Evolutionary conservation across 371 early-diverging fungal genomes (phyloP).

Genomic region (Smittium culicis): DNA sequence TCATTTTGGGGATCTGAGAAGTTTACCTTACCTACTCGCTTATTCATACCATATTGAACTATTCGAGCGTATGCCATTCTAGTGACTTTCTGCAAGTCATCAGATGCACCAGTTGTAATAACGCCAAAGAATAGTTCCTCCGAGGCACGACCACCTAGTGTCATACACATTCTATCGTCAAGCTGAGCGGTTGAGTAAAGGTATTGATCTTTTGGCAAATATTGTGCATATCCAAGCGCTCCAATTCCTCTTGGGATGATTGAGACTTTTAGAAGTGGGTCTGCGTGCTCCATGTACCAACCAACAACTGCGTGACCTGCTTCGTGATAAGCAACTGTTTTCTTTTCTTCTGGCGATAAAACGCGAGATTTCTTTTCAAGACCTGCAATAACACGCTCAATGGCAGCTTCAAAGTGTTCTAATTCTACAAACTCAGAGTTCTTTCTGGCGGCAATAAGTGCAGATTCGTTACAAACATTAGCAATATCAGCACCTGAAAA

Average conservation of each 20-base stretch:
- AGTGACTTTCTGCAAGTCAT: constrained; percentile 94
- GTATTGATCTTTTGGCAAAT: constrained; percentile 94
- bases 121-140: constrained; percentile 88
- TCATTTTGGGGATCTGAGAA: constrained; percentile 51
- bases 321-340: constrained; percentile 97
- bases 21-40: constrained; percentile 69
- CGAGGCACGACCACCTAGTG: constrained; percentile 88
- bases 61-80: constrained; percentile 93
- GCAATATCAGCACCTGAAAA: constrained; percentile 95
- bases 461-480: constrained; percentile 98
- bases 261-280: constrained; percentile 92
- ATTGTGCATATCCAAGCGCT: constrained; percentile 97
- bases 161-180: constrained; percentile 96
- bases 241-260: constrained; percentile 94
- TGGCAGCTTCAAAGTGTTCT: constrained; percentile 90
- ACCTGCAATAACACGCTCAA: constrained; percentile 97
- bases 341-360: constrained; percentile 94
- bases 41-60: constrained; percentile 89
- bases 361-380: constrained; percentile 92
- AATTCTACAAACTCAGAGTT: constrained; percentile 60
- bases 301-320: constrained; percentile 98
- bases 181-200: constrained; percentile 83
- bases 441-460: constrained; percentile 91
- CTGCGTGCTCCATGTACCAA: constrained; percentile 92
- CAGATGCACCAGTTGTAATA: constrained; percentile 80